These are phyloP conservation scores for Hyparrhenia diplandra DNA, from an alignment of 176 grass and related monocot genomes.

Conservation along the genomic window DNA sequence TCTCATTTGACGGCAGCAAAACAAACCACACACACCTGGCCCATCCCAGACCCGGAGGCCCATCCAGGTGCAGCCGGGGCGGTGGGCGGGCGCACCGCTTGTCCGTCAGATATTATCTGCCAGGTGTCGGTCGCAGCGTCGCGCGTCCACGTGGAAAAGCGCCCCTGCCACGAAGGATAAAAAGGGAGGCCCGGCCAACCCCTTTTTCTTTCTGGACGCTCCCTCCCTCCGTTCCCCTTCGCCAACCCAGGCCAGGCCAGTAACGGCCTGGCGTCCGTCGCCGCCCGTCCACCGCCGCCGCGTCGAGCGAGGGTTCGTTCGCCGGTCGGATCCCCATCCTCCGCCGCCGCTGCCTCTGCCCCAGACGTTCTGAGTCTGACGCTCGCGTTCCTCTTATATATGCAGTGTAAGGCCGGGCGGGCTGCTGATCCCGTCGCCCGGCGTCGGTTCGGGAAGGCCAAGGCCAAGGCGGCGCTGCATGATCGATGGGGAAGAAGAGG, in stretches of 20 bases:
- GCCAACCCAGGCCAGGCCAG: not conserved
- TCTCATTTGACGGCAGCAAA: too few species aligned
- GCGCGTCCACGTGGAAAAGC: slow-evolving; percentile 43
- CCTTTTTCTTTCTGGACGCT: too few species aligned
- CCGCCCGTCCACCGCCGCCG: not conserved
- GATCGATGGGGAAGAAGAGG: slow-evolving; percentile 10
- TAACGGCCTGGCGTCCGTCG: not conserved
- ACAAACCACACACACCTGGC: too few species aligned
- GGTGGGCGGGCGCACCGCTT: not conserved
- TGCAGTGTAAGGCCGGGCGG: not conserved
- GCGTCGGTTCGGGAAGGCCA: not conserved
- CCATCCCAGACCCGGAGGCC: too few species aligned
- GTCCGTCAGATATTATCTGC: slow-evolving; percentile 10
- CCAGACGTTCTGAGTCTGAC: not conserved
- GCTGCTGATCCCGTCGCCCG: not conserved
- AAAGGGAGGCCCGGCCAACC: not conserved
- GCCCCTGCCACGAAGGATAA: slow-evolving; percentile 34
- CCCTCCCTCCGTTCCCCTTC: not conserved
- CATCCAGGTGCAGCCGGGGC: not conserved
- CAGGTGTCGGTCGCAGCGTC: not conserved
- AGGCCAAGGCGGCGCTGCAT: not conserved
- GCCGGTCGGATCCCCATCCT: not conserved
- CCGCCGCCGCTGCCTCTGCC: not conserved
- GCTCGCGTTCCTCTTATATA: not conserved
- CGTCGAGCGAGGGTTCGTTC: not conserved